Evolutionary conservation across 208 protist genomes (phyloP).

Genomic region (Porcisia hertigi): DNA sequence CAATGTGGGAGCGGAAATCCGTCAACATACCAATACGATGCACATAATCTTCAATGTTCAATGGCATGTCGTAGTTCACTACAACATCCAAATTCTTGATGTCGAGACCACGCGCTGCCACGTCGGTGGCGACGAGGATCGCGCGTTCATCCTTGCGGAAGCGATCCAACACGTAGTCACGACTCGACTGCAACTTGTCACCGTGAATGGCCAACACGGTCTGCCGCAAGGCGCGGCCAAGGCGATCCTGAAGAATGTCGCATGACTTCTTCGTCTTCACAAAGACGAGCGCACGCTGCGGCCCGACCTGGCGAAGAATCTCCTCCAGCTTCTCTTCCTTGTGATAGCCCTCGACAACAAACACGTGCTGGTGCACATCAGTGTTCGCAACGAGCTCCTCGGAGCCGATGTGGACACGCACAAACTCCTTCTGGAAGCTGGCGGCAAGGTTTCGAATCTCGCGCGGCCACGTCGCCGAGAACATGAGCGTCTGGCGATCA

Average conservation of each 20-base stretch:
- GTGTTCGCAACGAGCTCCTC: slow-evolving; percentile 87
- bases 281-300: slow-evolving; percentile 90
- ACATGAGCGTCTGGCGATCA: slow-evolving; percentile 97
- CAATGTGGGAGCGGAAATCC: slow-evolving; percentile 32
- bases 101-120: slow-evolving; percentile 95
- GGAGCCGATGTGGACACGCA: slow-evolving; percentile 93
- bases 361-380: slow-evolving; percentile 83
- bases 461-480: slow-evolving; percentile 95
- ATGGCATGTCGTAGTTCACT: slow-evolving; percentile 99
- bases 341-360: slow-evolving; percentile 64
- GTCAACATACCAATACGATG: slow-evolving; percentile 96
- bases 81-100: slow-evolving; percentile 98
- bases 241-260: slow-evolving; percentile 70
- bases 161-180: slow-evolving; percentile 89
- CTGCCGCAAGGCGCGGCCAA: slow-evolving; percentile 62
- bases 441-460: slow-evolving; percentile 86
- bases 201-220: slow-evolving; percentile 87
- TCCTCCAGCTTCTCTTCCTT: slow-evolving; percentile 84
- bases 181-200: slow-evolving; percentile 90
- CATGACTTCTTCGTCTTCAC: slow-evolving; percentile 85
- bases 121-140: slow-evolving; percentile 92
- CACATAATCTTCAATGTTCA: slow-evolving; percentile 98
- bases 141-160: slow-evolving; percentile 72
- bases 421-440: slow-evolving; percentile 89
- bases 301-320: slow-evolving; percentile 58